phyloP scores from a whole-genome alignment of 1,139 yeast species.

The Lodderomyces oxycetoniae region DNA sequence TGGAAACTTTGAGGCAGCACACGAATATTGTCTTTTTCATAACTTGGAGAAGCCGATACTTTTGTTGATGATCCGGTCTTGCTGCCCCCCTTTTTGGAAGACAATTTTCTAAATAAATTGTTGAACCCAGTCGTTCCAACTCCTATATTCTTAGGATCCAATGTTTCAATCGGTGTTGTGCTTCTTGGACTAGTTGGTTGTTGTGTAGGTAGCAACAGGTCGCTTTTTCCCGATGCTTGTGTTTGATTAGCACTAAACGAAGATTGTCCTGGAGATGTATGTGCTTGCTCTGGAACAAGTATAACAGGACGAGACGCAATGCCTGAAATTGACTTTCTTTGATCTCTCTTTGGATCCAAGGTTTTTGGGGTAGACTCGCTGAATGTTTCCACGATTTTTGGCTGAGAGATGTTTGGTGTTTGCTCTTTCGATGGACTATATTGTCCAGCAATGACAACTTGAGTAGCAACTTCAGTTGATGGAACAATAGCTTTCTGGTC shows the following conservation, averaged over 20 bases:
- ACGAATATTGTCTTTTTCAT: constrained; percentile 9
- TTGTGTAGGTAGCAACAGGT: constrained; percentile 25
- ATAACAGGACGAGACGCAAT: constrained; percentile 15
- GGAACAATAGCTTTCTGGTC: constrained; percentile 2
- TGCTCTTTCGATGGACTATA: constrained; percentile 6
- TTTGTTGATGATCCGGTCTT: constrained; percentile 6
- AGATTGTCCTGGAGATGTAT: constrained; percentile 40
- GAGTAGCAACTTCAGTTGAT: constrained; percentile 14
- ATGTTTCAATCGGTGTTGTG: constrained; percentile 23
- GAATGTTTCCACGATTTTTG: constrained; percentile 12
- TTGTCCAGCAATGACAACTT: constrained; percentile 12
- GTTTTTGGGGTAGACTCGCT: constrained; percentile 12
- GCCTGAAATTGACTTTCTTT: constrained; percentile 3
- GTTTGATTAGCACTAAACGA: constrained; percentile 14
- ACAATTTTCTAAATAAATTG: constrained; percentile 36
- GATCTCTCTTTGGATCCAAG: constrained; percentile 17
- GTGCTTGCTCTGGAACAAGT: constrained; percentile 66
- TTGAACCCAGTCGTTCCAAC: constrained; percentile 28
- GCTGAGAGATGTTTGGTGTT: constrained; percentile 11
- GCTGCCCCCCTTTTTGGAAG: constrained; percentile 29
- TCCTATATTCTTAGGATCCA: constrained; percentile 28
- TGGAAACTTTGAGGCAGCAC: constrained; percentile 8
- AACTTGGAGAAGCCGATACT: constrained; percentile 11
- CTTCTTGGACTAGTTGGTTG: constrained; percentile 33
- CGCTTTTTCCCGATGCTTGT: constrained; percentile 12